Percentiles rank a stretch among this genome's conserved stretches.
These are phyloP conservation scores for Asterionellopsis glacialis DNA, from an alignment of 108 stramenopile species.

Conservation along the genomic window DNA sequence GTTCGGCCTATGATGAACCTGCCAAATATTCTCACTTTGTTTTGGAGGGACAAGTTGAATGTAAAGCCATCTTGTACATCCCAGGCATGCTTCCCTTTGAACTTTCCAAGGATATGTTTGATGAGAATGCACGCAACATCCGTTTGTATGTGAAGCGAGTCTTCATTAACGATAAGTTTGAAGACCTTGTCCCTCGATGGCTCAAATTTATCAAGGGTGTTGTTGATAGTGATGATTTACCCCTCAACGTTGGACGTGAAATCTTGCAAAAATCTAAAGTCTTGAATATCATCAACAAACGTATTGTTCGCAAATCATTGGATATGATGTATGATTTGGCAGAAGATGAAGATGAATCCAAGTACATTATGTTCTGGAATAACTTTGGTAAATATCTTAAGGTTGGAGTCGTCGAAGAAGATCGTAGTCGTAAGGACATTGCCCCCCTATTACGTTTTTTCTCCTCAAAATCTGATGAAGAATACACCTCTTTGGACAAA, in stretches of 20 bases:
- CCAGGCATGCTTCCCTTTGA: slow-evolving; percentile 96
- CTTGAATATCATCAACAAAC: slow-evolving; percentile 95
- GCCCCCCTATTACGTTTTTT: slow-evolving; percentile 82
- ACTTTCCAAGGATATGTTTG: slow-evolving; percentile 94
- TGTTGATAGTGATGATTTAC: slow-evolving; percentile 94
- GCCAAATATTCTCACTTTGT: slow-evolving; percentile 91
- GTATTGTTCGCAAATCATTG: slow-evolving; percentile 92
- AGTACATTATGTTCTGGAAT: slow-evolving; percentile 88
- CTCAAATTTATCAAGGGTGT: slow-evolving; percentile 95
- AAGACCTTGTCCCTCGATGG: slow-evolving; percentile 96
- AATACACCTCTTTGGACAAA: slow-evolving; percentile 80
- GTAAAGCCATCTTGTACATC: slow-evolving; percentile 93
- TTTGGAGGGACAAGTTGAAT: slow-evolving; percentile 97
- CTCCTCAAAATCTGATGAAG: slow-evolving; percentile 76
- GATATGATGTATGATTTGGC: slow-evolving; percentile 92
- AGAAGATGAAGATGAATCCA: slow-evolving; percentile 66
- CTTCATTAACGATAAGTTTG: slow-evolving; percentile 98
- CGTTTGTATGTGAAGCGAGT: slow-evolving; percentile 98
- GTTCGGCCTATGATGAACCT: slow-evolving; percentile 84
- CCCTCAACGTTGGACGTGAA: slow-evolving; percentile 95
- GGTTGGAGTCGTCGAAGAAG: slow-evolving; percentile 92
- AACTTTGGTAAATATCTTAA: slow-evolving; percentile 98
- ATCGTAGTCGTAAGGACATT: slow-evolving; percentile 85
- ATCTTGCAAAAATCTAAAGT: slow-evolving; percentile 97
- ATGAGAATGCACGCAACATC: slow-evolving; percentile 87